A percentile compares a stretch with the other conserved stretches of the same genome.
phyloP scores from a whole-genome alignment of 1,284 basidiomycete genomes.

The Volvariella volvacea region DNA sequence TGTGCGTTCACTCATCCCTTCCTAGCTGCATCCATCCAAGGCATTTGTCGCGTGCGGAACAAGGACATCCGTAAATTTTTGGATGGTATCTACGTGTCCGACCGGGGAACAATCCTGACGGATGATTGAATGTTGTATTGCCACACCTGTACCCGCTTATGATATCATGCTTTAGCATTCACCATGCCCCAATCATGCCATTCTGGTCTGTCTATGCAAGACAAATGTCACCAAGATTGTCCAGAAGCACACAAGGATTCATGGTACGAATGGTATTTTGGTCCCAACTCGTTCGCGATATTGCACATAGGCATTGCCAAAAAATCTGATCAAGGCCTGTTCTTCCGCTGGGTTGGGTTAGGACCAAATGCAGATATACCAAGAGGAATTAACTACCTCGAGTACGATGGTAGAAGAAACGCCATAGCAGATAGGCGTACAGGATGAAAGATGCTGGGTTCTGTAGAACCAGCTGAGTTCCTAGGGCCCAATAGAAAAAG shows the following conservation, averaged over 20 bases:
- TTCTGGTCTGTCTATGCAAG: too few relatives aligned
- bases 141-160: not conserved
- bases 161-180: slow-evolving; percentile 5
- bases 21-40: slow-evolving; percentile 90
- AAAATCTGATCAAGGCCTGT: slow-evolving; percentile 66
- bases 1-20: not conserved
- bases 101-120: slow-evolving; percentile 59
- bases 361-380: not conserved
- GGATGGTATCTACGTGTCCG: slow-evolving; percentile 91
- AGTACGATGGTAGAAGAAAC: slow-evolving; percentile 84
- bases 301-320: slow-evolving; percentile 70
- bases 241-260: not conserved
- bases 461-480: slow-evolving; percentile 89
- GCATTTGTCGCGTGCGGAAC: slow-evolving; percentile 91
- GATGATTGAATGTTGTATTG: slow-evolving; percentile 31
- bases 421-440: slow-evolving; percentile 65
- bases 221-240: too few relatives aligned
- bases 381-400: slow-evolving; percentile 45
- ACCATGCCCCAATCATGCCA: not conserved
- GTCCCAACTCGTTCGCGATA: slow-evolving; percentile 70
- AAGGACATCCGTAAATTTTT: slow-evolving; percentile 97
- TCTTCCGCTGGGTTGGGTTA: slow-evolving; percentile 58
- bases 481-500: slow-evolving; percentile 97
- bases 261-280: slow-evolving; percentile 64
- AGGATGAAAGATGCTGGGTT: slow-evolving; percentile 74